phyloP scores from a whole-genome alignment of 2,329 filamentous ascomycete species.

The Aspergillus brasiliensis region DNA sequence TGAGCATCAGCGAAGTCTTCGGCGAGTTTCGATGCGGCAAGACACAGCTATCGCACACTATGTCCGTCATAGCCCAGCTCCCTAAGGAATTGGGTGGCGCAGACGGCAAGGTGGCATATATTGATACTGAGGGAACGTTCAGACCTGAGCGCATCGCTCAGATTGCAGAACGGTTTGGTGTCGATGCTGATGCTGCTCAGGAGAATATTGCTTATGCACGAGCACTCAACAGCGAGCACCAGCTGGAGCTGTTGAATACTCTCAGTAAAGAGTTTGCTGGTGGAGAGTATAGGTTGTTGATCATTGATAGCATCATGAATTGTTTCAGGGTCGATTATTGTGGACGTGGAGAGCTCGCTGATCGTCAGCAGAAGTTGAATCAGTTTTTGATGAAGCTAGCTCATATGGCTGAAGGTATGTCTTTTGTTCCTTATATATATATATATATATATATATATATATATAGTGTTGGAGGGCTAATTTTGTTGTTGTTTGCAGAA shows the following conservation, averaged over 20 bases:
- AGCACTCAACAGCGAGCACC: conserved; percentile 67
- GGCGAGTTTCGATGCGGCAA: conserved; percentile 61
- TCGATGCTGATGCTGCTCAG: conserved; percentile 60
- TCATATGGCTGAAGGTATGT: conserved; percentile 63
- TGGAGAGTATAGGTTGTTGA: conserved; percentile 66
- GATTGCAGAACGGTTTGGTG: conserved; percentile 67
- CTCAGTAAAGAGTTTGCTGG: conserved; percentile 63
- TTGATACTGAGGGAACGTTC: conserved; percentile 68
- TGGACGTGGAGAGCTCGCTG: conserved; percentile 67
- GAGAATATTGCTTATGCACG: conserved; percentile 70
- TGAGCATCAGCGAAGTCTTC: conserved; percentile 64
- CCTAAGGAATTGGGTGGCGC: conserved; percentile 63
- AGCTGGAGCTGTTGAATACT: conserved; percentile 64
- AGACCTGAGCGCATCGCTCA: conserved; percentile 67
- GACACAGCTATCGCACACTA: conserved; percentile 69
- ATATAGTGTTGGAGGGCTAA: conserved; percentile 7
- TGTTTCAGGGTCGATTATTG: conserved; percentile 69
- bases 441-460: too few species aligned
- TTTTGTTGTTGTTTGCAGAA: conserved; percentile 45
- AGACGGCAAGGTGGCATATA: conserved; percentile 69
- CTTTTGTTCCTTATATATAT: not conserved
- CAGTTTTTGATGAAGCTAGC: conserved; percentile 65
- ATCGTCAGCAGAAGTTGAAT: conserved; percentile 69
- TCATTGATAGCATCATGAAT: conserved; percentile 72
- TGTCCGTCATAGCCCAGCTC: conserved; percentile 65